Evolutionary conservation across 441 rosid species (phyloP), one percentile per base, ranked within the genome.

Genomic region (Kokia cookei): DNA sequence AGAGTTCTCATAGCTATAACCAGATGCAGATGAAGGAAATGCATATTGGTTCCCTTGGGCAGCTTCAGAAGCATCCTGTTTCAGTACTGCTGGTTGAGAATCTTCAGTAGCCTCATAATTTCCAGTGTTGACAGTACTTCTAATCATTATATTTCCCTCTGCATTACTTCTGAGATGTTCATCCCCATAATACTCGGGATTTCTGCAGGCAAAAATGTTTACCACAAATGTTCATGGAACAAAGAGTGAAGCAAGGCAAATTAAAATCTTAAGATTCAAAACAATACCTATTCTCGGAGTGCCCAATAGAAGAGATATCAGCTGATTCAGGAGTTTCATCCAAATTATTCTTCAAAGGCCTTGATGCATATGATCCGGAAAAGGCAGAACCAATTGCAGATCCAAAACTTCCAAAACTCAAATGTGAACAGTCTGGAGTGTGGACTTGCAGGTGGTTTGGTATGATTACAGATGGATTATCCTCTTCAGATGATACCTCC

Each of bases 351-450:
- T 89, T 88, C 74, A 83, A 63, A 45, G 90, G 80, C 83, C 81
- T 84, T 70, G 95, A 82, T 65, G 87, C 85, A 80, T 82, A 86
- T 67, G 87, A 65, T 65, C 81, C 89, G 42, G 93, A 75, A 65
- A 83, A 82, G n/a, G 65, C 76, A 71, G 88, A 79, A 77, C 78
- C 69, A 64, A 84, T 69, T 47, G 85, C 91, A 79, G 96, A 35
- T 76, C 95, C 98, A 82, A 94, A 95, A 76, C 97, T 95, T 70
- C 99, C 99, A 79, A 95, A 95, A 83, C 97, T 93, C 86, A 95
- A 85, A 81, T 93, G 99, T 1, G 97, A 86, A 84, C 97, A 93
- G 51, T 92, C 97, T 43, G 85, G 82, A 37, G 89, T 73, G 77
- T 96, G 93, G 75, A 93, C 88, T 84, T 89, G 93, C 72, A 96